Evolutionary conservation across 805 yeast genomes (phyloP).

Genomic region (Yarrowia sp.): DNA sequence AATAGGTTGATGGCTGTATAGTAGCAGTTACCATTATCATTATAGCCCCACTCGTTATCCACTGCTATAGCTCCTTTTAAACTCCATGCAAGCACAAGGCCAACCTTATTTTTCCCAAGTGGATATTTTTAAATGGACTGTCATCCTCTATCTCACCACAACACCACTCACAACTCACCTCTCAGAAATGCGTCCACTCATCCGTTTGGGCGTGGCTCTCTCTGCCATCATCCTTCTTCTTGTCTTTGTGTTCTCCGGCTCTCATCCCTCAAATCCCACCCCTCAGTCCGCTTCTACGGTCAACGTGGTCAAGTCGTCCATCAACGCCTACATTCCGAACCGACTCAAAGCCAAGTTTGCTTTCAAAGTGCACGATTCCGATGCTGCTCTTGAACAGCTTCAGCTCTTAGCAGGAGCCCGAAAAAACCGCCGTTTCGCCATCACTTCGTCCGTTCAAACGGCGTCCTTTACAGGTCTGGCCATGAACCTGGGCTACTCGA

Average conservation of each 20-base stretch:
- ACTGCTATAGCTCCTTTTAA: no score
- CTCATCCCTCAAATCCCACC: background rate
- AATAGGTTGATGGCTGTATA: no score
- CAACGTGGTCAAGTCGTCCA: constrained; percentile 9
- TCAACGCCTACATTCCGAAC: constrained; percentile 25
- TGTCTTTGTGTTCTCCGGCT: background rate
- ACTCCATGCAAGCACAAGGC: no score
- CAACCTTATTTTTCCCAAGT: background rate
- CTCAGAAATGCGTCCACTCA: constrained; percentile 3
- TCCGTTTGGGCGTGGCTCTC: constrained; percentile 9
- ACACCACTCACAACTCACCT: background rate
- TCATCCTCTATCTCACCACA: background rate
- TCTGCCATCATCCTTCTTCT: background rate
- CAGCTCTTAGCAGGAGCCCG: background rate
- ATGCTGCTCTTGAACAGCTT: background rate
- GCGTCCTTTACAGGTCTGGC: constrained; percentile 34
- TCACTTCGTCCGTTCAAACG: constrained; percentile 34
- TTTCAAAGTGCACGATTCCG: constrained; percentile 16
- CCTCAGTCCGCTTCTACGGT: background rate
- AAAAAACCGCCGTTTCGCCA: constrained; percentile 28
- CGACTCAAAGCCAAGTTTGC: constrained; percentile 27
- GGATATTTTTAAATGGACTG: no score
- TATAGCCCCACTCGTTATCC: no score
- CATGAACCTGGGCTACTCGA: constrained; percentile 34
- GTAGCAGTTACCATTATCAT: no score